Base-by-base conservation (phyloP, 2,329 filamentous ascomycete species). In the Aspergillus piperis region DNA sequence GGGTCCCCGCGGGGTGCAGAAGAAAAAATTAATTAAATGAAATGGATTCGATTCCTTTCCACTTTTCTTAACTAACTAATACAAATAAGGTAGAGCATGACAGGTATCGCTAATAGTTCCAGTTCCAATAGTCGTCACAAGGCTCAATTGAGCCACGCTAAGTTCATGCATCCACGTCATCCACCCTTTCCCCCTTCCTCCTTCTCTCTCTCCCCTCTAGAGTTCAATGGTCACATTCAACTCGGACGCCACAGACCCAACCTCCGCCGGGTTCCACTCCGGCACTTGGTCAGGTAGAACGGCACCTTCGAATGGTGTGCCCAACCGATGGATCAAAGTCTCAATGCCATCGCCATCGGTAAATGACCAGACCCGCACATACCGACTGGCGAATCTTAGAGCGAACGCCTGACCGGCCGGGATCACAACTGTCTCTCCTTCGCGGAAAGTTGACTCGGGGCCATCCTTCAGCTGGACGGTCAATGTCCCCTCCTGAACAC, bases 321-420 rank as follows among this genome's bases (percentile, higher is more conserved):
- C 81, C 1, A 76, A 72, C 8, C 67, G 66, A 17, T 78, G 75
- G 2, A 82, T 70, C 52, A 84, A 58, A 47, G 79, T 70, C 64
- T 84, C 82, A 2, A 85, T 74, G 0, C 83, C 82, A 47, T 73
- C 71, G 0, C 83, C 83, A 61, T 82, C 82, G 0, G 80, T 78
- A 58, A 84, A 84, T 0, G 75, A 77, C 62, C 79, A 79, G 6
- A 80, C 72, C 23, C 80, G 76, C 3, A 83, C 81, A 66, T 77
- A 84, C 42, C 76, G 73, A 57, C 79, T 82, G 10, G 68, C 76
- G 64, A 82, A 81, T 1, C 72, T 73, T 0, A 84, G 66, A 0
- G 71, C 70, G 62, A 84, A 84, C 0, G 75, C 68, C 62, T 80
- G 76, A 0, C 78, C 81, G 1, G 79, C 78, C 0, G 82, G 77